Evolutionary conservation across 192 early-diverging fungal genomes (phyloP).

Genomic region (Backusella australiensis): DNA sequence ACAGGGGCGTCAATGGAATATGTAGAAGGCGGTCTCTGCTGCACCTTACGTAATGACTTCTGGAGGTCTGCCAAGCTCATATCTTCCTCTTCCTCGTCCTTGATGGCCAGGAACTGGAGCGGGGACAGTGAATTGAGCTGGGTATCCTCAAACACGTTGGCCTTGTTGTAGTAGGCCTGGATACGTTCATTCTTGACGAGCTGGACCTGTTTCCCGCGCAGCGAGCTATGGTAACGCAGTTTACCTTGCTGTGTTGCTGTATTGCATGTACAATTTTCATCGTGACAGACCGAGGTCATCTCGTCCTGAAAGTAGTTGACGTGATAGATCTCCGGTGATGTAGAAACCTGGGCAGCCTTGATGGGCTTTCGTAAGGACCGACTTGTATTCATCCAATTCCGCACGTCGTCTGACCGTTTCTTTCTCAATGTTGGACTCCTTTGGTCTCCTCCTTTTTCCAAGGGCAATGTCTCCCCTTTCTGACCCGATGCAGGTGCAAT

Average conservation of each 20-base stretch:
- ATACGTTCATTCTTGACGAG: not conserved
- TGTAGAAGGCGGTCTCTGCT: not conserved
- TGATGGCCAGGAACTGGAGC: not conserved
- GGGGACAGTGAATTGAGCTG: not conserved
- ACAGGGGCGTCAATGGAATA: slow-evolving; percentile 4
- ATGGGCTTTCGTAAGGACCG: slow-evolving; percentile 11
- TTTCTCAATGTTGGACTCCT: slow-evolving; percentile 6
- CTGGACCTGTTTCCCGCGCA: not conserved
- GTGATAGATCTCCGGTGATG: slow-evolving; percentile 2
- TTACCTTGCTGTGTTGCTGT: not conserved
- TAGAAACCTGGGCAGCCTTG: not conserved
- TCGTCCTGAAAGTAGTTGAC: slow-evolving; percentile 22
- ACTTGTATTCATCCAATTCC: slow-evolving; percentile 21
- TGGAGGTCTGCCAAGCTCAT: slow-evolving; percentile 14
- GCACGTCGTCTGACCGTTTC: slow-evolving; percentile 25
- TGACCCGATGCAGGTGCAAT: slow-evolving; percentile 7
- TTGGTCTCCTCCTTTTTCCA: not conserved
- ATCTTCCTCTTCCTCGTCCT: slow-evolving; percentile 11
- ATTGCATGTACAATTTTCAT: not conserved
- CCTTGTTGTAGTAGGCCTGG: not conserved
- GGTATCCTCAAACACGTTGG: not conserved
- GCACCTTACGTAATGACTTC: slow-evolving; percentile 5
- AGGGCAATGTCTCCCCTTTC: not conserved
- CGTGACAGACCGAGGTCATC: not conserved
- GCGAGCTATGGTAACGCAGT: not conserved